Evolutionary conservation across 345 rosid genomes (phyloP).

Genomic region (Salix purpurea): DNA sequence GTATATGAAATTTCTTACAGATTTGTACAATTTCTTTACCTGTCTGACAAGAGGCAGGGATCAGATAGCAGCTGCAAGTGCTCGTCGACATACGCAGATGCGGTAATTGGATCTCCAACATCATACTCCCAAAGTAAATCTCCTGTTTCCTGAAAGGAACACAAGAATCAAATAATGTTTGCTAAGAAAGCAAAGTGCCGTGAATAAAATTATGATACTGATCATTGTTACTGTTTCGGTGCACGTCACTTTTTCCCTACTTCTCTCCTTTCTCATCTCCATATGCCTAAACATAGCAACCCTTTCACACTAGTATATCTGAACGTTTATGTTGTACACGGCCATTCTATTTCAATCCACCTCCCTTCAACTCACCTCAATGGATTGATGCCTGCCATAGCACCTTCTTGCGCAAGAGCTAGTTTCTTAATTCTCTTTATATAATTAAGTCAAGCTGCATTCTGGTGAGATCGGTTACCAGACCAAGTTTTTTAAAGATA

Average conservation of each 20-base stretch:
- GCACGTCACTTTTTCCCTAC: background rate
- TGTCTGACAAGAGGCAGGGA: conserved; percentile 39
- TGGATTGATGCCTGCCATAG: too few relatives aligned
- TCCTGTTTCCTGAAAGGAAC: conserved; percentile 58
- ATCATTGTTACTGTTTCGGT: background rate
- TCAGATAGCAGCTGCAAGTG: conserved; percentile 48
- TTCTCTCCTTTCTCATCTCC: too few relatives aligned
- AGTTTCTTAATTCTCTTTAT: too few relatives aligned
- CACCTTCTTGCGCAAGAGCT: too few relatives aligned
- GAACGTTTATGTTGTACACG: too few relatives aligned
- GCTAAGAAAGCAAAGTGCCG: background rate
- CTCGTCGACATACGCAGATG: conserved; percentile 87
- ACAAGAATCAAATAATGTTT: background rate
- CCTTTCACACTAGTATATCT: too few relatives aligned
- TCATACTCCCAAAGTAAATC: conserved; percentile 58
- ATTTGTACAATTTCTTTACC: conserved; percentile 33
- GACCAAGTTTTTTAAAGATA: too few relatives aligned
- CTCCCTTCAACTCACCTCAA: too few relatives aligned
- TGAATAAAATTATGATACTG: background rate
- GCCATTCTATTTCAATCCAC: too few relatives aligned
- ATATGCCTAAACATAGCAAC: too few relatives aligned
- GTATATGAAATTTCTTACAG: background rate
- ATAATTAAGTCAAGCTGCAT: too few relatives aligned
- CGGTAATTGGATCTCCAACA: conserved; percentile 70
- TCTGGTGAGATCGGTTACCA: too few relatives aligned